Evolutionary conservation across 495 filamentous ascomycete genomes (phyloP).

Genomic region (Collariella sp.): DNA sequence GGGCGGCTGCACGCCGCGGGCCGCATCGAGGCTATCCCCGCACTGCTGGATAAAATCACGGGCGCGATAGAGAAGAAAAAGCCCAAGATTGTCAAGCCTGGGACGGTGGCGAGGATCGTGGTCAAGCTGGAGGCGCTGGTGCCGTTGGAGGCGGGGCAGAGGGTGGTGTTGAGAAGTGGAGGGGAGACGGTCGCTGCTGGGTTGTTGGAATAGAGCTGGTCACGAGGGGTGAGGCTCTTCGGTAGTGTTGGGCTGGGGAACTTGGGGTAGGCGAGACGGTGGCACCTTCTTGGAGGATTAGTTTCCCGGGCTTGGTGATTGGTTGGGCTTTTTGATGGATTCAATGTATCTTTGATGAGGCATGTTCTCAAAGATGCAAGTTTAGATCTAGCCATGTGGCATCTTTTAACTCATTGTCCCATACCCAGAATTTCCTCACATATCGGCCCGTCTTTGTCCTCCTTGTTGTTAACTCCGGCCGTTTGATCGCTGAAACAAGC

Average conservation of each 20-base stretch:
- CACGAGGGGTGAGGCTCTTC: conserved; percentile 13
- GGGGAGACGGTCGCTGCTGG: conserved; percentile 84
- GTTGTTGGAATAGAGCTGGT: conserved; percentile 54
- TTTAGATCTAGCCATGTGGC: no score
- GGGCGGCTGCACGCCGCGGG: conserved; percentile 75
- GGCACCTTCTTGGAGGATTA: background rate
- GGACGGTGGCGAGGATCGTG: conserved; percentile 50
- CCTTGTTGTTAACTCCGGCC: background rate
- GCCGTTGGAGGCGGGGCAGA: conserved; percentile 66
- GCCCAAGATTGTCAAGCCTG: conserved; percentile 73
- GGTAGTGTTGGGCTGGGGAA: background rate
- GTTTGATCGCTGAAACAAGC: background rate
- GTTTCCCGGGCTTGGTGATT: no score
- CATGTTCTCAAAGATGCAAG: no score
- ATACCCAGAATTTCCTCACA: background rate
- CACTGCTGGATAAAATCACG: conserved; percentile 65
- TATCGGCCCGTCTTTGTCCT: no score
- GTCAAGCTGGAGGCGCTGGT: conserved; percentile 69
- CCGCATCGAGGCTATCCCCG: conserved; percentile 59
- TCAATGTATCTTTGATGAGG: no score
- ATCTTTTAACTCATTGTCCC: background rate
- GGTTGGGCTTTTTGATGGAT: no score
- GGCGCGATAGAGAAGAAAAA: conserved; percentile 69
- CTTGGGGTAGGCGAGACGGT: background rate
- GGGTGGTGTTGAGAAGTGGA: conserved; percentile 70